Conservation (phyloP, 345 rosid species). For the Heritiera fomes region DNA sequence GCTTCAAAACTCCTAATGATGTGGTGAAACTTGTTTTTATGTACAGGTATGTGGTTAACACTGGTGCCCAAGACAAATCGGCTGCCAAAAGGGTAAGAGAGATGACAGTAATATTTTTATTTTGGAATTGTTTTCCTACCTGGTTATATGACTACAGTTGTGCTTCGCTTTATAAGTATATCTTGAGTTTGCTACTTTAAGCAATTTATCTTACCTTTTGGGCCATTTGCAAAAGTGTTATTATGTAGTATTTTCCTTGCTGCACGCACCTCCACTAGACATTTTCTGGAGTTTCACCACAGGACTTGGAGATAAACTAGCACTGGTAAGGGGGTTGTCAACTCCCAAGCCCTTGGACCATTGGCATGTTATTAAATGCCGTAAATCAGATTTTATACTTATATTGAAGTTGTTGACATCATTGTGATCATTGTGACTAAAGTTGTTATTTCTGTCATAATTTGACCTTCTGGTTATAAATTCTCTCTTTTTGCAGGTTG, state of each 20-base stretch:
- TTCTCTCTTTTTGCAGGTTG: slow-evolving; percentile 55
- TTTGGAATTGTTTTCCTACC: background rate
- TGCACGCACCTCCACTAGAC: background rate
- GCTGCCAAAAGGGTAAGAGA: slow-evolving; percentile 88
- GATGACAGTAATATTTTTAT: background rate
- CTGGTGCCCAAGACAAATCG: slow-evolving; percentile 76
- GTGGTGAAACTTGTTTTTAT: slow-evolving; percentile 1
- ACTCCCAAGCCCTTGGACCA: background rate
- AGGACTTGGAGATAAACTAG: background rate
- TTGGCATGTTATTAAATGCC: background rate
- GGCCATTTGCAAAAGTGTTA: background rate
- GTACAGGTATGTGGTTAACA: slow-evolving; percentile 65
- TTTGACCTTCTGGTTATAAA: background rate
- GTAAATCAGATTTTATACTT: background rate
- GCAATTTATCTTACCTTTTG: background rate
- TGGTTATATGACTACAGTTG: background rate
- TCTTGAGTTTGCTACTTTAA: background rate
- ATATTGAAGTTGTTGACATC: background rate
- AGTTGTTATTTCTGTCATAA: background rate
- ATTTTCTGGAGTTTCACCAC: background rate
- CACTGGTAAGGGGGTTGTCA: background rate
- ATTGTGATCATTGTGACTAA: background rate
- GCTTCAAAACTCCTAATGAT: background rate
- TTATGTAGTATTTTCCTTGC: background rate
- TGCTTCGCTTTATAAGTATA: background rate